Conservation (phyloP, 164 flowering plant species). For the Dillenia suffruticosa region DNA sequence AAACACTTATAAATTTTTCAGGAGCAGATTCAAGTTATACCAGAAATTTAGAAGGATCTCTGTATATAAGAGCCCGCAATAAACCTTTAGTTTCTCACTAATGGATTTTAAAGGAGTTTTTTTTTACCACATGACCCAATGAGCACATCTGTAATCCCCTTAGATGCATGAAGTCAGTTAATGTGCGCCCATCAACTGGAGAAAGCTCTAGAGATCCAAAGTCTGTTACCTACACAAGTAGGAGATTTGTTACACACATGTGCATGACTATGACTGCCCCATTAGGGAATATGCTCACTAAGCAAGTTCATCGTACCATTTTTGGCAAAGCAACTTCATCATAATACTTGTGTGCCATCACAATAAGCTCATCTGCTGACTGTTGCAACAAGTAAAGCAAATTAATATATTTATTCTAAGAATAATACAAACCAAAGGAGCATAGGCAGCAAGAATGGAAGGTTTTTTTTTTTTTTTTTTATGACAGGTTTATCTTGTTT, state of each 20-base stretch:
- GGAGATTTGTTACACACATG: conserved; percentile 6
- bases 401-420: neutral
- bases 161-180: conserved; percentile 93
- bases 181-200: conserved; percentile 94
- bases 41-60: too few relatives aligned
- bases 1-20: too few relatives aligned
- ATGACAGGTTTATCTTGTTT: too few relatives aligned
- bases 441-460: too few relatives aligned
- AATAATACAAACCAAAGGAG: too few relatives aligned
- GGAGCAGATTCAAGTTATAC: too few relatives aligned
- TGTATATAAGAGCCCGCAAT: too few relatives aligned
- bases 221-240: conserved; percentile 64
- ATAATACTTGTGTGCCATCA: conserved; percentile 64
- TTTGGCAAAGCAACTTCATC: conserved; percentile 87
- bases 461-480: too few relatives aligned
- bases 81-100: too few relatives aligned
- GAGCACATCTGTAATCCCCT: conserved; percentile 86
- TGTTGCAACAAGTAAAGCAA: conserved; percentile 27
- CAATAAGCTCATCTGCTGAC: conserved; percentile 68
- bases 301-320: conserved; percentile 51
- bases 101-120: too few relatives aligned
- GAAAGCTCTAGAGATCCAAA: conserved; percentile 95
- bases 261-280: neutral
- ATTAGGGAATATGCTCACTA: conserved; percentile 5
- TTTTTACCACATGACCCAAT: conserved; percentile 85